Conservation (phyloP, 495 filamentous ascomycete genomes). For the Polyplosphaeria fusca region DNA sequence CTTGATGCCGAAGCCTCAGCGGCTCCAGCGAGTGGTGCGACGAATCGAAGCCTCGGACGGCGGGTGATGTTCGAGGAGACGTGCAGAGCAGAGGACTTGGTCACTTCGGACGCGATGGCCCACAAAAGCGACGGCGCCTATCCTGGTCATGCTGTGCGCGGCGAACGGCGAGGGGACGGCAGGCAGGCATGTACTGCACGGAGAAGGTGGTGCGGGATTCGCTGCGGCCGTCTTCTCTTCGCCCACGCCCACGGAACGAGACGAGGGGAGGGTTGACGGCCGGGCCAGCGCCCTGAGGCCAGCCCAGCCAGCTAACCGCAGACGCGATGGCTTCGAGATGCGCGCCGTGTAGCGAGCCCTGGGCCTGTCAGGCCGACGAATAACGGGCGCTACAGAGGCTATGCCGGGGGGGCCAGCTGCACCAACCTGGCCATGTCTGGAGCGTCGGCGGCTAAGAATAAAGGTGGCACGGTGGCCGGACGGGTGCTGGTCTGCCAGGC, state of each 20-base stretch:
- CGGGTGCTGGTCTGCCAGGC: not conserved
- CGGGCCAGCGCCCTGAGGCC: not conserved
- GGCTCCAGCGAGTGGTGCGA: slow-evolving; percentile 33
- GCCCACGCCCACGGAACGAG: not conserved
- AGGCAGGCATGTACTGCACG: slow-evolving; percentile 8
- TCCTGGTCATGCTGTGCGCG: slow-evolving; percentile 22
- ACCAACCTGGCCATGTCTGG: slow-evolving; percentile 10
- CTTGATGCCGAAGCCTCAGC: slow-evolving; percentile 35
- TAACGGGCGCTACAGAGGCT: slow-evolving; percentile 1
- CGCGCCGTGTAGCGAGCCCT: slow-evolving; percentile 2
- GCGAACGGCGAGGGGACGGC: slow-evolving; percentile 2
- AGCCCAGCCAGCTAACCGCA: slow-evolving; percentile 22
- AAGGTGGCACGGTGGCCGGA: not conserved
- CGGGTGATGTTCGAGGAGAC: slow-evolving; percentile 14
- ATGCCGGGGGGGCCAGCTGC: slow-evolving; percentile 5
- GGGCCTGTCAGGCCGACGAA: slow-evolving; percentile 3
- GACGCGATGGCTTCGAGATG: not conserved
- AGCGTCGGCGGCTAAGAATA: slow-evolving; percentile 29
- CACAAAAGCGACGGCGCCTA: slow-evolving; percentile 29
- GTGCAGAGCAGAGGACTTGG: slow-evolving; percentile 25
- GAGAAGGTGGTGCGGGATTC: slow-evolving; percentile 15
- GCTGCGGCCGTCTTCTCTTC: slow-evolving; percentile 1
- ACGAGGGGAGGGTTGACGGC: slow-evolving; percentile 1
- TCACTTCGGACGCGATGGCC: slow-evolving; percentile 20
- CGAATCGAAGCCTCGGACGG: slow-evolving; percentile 23